These are phyloP conservation scores for Turritis glabra DNA, from an alignment of 345 rosid species.

Conservation along the genomic window DNA sequence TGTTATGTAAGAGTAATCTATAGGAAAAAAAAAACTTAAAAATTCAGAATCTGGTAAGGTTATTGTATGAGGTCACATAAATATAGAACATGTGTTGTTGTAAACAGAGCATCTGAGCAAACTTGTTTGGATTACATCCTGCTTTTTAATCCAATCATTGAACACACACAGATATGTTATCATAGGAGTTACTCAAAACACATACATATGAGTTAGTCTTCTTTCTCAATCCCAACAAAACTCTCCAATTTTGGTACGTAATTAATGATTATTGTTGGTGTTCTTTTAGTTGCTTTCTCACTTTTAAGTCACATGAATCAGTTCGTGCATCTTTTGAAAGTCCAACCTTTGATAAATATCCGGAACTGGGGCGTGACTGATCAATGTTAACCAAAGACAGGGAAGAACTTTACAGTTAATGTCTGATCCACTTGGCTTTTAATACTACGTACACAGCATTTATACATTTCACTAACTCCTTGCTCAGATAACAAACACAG, in stretches of 20 bases:
- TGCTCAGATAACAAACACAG: not conserved
- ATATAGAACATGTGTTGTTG: not conserved
- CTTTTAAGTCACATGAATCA: slow-evolving; percentile 35
- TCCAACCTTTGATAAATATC: slow-evolving; percentile 4
- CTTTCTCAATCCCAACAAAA: not conserved
- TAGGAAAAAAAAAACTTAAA: not conserved
- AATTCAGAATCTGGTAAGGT: not conserved
- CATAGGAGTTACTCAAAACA: not conserved
- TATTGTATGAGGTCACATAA: not conserved
- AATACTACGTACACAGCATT: not conserved
- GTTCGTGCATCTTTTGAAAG: slow-evolving; percentile 6
- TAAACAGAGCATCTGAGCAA: not conserved
- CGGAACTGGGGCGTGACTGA: slow-evolving; percentile 14
- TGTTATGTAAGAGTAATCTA: not conserved
- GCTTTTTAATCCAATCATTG: not conserved
- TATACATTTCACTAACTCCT: not conserved
- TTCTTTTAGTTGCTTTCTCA: slow-evolving; percentile 3
- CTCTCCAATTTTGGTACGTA: not conserved
- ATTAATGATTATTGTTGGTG: slow-evolving; percentile 8
- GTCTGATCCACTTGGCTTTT: slow-evolving; percentile 25
- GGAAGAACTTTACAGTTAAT: slow-evolving; percentile 18
- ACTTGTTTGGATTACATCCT: not conserved
- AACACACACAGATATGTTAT: not conserved
- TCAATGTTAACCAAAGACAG: not conserved
- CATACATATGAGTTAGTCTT: not conserved